Evolutionary conservation across 108 stramenopile species (phyloP).

Genomic region (Chaetoceros tenuissimus): DNA sequence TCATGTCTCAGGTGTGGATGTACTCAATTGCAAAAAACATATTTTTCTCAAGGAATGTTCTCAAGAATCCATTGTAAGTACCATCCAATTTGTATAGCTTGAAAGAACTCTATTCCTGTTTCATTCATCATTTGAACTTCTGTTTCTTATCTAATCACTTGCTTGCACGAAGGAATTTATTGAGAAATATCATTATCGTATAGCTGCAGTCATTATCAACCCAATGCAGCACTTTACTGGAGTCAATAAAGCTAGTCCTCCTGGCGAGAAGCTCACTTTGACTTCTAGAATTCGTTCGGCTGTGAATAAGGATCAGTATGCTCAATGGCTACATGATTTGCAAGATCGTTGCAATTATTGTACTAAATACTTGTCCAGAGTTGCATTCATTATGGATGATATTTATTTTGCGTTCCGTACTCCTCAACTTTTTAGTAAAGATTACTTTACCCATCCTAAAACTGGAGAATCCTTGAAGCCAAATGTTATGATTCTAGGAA

Average conservation of each 20-base stretch:
- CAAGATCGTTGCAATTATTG: conserved; percentile 43
- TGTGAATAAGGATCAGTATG: conserved; percentile 22
- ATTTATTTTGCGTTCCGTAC: conserved; percentile 52
- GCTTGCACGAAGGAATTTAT: too few species aligned
- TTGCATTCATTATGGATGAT: conserved; percentile 40
- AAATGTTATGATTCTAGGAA: conserved; percentile 39
- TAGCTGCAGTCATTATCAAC: conserved; percentile 44
- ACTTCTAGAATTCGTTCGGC: conserved; percentile 13
- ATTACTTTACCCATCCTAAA: conserved; percentile 35
- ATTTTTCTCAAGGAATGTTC: conserved; percentile 36
- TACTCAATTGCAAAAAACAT: conserved; percentile 28
- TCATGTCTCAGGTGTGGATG: conserved; percentile 35
- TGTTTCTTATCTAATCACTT: too few species aligned
- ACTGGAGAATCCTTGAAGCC: conserved; percentile 26
- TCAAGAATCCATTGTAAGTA: conserved; percentile 10
- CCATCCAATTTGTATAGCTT: too few species aligned
- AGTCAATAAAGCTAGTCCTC: conserved; percentile 40
- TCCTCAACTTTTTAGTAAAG: conserved; percentile 30
- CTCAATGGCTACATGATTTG: conserved; percentile 32
- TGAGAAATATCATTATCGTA: conserved; percentile 45
- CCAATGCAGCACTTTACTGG: conserved; percentile 54
- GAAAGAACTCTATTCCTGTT: too few species aligned
- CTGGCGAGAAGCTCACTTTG: conserved; percentile 38
- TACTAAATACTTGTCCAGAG: conserved; percentile 46
- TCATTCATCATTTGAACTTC: too few species aligned